These are phyloP conservation scores for Lolium perenne DNA, from an alignment of 176 grass and related monocot genomes.

Conservation along the genomic window DNA sequence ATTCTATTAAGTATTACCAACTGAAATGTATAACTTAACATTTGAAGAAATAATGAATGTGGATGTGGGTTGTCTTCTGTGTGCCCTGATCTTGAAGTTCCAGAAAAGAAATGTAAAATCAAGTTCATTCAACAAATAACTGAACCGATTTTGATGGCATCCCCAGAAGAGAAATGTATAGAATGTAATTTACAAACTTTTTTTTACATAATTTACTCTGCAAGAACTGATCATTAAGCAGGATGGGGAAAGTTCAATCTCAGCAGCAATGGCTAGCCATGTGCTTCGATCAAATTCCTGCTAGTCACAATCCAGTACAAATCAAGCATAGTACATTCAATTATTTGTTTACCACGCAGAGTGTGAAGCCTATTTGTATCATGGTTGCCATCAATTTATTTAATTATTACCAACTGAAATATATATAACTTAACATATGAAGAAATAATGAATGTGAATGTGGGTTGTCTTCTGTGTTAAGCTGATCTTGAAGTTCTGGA, in stretches of 20 bases:
- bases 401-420: constrained; percentile 5
- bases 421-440: constrained; percentile 21
- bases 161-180: background rate
- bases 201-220: background rate
- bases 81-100: constrained; percentile 35
- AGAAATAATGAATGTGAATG: constrained; percentile 37
- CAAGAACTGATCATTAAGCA: background rate
- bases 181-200: background rate
- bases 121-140: constrained; percentile 31
- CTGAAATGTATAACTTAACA: constrained; percentile 22
- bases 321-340: background rate
- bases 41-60: constrained; percentile 38
- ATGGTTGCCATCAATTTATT: constrained; percentile 33
- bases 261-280: constrained; percentile 1
- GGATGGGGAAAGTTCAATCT: constrained; percentile 24
- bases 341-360: constrained; percentile 31
- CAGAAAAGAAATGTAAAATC: constrained; percentile 30
- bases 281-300: background rate
- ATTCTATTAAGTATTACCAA: constrained; percentile 1
- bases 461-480: constrained; percentile 33
- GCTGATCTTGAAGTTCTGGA: constrained; percentile 37
- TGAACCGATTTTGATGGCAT: background rate
- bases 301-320: background rate
- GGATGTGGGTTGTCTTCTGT: constrained; percentile 39
- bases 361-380: background rate